Percentiles rank a stretch among this genome's conserved stretches.
phyloP scores from a whole-genome alignment of 164 flowering plant genomes.

The Macadamia integrifolia region DNA sequence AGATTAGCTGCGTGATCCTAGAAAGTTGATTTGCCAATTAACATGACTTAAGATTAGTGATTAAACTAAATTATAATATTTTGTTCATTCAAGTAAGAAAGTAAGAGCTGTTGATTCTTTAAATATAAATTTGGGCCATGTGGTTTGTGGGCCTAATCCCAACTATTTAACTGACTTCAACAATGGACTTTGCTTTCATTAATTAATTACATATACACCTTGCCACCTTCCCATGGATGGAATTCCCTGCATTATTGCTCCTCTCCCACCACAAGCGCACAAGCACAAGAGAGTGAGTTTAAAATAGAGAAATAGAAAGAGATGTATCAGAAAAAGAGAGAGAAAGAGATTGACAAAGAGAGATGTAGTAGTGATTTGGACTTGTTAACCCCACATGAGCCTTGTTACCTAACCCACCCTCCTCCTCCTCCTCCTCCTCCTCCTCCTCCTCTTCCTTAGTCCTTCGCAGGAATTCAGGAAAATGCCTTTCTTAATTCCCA shows the following conservation, averaged over 20 bases:
- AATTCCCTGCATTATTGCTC: slow-evolving; percentile 26
- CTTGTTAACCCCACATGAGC: not conserved
- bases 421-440: no score
- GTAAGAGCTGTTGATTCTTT: slow-evolving; percentile 5
- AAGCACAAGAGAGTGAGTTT: not conserved
- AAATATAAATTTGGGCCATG: slow-evolving; percentile 11
- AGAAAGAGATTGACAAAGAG: not conserved
- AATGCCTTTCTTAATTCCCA: not conserved
- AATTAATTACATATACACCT: slow-evolving; percentile 27
- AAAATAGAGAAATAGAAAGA: slow-evolving; percentile 1
- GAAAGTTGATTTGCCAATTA: slow-evolving; percentile 2
- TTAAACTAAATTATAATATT: not conserved
- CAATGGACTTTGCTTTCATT: slow-evolving; percentile 15
- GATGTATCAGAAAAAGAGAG: not conserved
- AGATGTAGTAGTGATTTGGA: not conserved
- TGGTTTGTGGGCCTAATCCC: slow-evolving; percentile 14
- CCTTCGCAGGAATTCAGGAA: not conserved
- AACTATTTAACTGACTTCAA: slow-evolving; percentile 12
- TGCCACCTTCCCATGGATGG: slow-evolving; percentile 12
- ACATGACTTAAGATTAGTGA: not conserved
- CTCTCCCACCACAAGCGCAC: no score
- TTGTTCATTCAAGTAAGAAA: not conserved
- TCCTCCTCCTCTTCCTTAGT: no score
- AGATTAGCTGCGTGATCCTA: not conserved
- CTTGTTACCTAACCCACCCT: no score